Base-by-base conservation (phyloP, 106 monocot species). In the Narthecium ossifragum region DNA sequence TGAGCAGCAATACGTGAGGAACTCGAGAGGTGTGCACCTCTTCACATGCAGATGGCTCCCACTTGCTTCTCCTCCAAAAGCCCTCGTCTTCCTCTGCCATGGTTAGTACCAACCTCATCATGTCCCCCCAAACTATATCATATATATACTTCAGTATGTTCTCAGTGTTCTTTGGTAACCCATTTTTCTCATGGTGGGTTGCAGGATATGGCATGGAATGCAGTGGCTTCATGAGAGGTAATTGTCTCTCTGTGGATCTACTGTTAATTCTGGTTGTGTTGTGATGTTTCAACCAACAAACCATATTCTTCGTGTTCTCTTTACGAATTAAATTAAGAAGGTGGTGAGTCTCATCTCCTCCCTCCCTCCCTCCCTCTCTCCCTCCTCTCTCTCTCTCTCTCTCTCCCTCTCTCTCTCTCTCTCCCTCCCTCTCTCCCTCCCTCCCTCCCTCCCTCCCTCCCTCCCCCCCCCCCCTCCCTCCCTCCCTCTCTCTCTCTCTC, bases 31-130 rank as follows among this genome's bases (percentile, higher is more conserved):
- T 0, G 80, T 86, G 21, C 68, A 69, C 50, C 83, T 96, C 58
- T 96, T 96, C 73, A 87, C 96, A 24, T 96, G 90, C 31, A 78
- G 84, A 71, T 96, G 96, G 96, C 28, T 86, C 7, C 96, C 96
- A 8, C 4, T 37, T 12, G 62, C 75, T 46, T 75, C 90, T 51
- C 55, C 75, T 15, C 65, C 77, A 23, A 90, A 86, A 45, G 90
- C 90, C 11, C 90, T 96, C 22, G 78, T 96, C 68, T 96, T 96
- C 70, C 90, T 96, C 29, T 96, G 96, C 78, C 90, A 96, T 76
- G 96, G 93, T 86, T 23, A 4, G 27, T 1, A 31, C 57, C 22
- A 6, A 27, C 43, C 0, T 15, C 46, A n/a, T n/a, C n/a, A n/a
- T n/a, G n/a, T n/a, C n/a, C n/a, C n/a, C n/a, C n/a, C n/a, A n/a